phyloP scores from a whole-genome alignment of 768 basidiomycete genomes.

The Kwoniella sp. region DNA sequence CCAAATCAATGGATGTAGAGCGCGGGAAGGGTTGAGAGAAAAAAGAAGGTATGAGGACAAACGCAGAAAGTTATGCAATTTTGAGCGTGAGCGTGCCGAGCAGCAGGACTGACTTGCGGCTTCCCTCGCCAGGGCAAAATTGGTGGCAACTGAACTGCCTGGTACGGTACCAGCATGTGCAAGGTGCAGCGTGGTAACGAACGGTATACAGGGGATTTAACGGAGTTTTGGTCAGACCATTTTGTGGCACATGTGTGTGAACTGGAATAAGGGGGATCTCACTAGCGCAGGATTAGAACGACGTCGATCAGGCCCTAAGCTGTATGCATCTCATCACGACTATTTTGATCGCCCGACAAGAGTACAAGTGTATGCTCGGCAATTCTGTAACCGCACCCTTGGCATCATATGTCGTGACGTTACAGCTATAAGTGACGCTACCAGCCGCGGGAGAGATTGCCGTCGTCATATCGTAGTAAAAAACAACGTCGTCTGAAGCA shows the following conservation, averaged over 20 bases:
- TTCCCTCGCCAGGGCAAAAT: too few species aligned
- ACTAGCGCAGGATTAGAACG: not conserved
- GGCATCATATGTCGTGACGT: not conserved
- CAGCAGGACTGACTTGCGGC: too few species aligned
- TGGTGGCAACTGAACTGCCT: too few species aligned
- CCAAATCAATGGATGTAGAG: not conserved
- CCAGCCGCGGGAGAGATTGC: too few species aligned
- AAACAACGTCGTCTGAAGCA: too few species aligned
- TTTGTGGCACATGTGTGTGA: not conserved
- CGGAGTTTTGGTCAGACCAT: not conserved
- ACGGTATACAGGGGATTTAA: too few species aligned
- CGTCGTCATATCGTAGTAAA: too few species aligned
- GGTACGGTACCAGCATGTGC: too few species aligned
- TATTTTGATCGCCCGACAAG: not conserved
- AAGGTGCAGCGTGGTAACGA: too few species aligned
- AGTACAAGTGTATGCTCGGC: too few species aligned
- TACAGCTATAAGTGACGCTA: too few species aligned
- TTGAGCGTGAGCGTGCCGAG: not conserved
- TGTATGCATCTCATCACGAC: not conserved
- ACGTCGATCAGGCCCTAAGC: conserved; percentile 1
- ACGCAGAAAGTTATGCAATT: not conserved
- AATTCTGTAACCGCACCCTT: too few species aligned
- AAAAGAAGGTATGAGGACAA: not conserved
- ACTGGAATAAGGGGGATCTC: not conserved
- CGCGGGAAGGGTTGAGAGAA: conserved; percentile 7